Evolutionary conservation across 192 early-diverging fungal genomes (phyloP), one percentile per base, ranked within the genome.

Genomic region (Coemansia sp.): DNA sequence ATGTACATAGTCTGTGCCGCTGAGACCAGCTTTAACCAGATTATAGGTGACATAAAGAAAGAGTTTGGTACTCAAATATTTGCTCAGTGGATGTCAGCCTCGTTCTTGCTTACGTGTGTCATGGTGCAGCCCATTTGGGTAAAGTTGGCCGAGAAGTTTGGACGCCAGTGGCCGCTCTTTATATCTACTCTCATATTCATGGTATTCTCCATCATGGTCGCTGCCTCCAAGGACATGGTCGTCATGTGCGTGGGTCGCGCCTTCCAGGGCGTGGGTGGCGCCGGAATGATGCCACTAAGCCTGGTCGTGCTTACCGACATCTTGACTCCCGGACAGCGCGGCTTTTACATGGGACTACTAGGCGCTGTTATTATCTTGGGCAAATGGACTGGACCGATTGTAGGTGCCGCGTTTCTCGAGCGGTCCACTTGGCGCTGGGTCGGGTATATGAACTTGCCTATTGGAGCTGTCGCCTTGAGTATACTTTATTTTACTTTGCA

Each of bases 1-100:
- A 84, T 93, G 66, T 91, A 95, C 65, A 86, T 95, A 31, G 89
- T 89, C 0, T 87, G 89, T 18, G 72, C 93, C 9, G 94, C 95
- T 68, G 90, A 92, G 76, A 96, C 93, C 0, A 89, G 95, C 62
- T 87, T 96, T 58, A 86, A 91, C 46, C 93, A 93, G n/a, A 87
- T 94, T 8, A 80, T 95, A 13, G 85, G 88, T 5, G 72, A 61
- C 0, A 91, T 98, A 68, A 89, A 90, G 22, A 67, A 66, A 15
- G 91, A 95, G 40, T 92, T 96, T 55, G 58, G 80, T 0, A 85
- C 87, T 2, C 76, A 87, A 18, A 76, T 86, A 24, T 84, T 88
- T 62, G 89, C 93, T 41, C 79, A 92, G 29, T 98, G 96, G 96
- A 85, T 96, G 41, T 93, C 90, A 16, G 91, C 89, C 1, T 74